These are phyloP conservation scores for Periconia sp. DNA, from an alignment of 2,329 filamentous ascomycete genomes.

Conservation along the genomic window DNA sequence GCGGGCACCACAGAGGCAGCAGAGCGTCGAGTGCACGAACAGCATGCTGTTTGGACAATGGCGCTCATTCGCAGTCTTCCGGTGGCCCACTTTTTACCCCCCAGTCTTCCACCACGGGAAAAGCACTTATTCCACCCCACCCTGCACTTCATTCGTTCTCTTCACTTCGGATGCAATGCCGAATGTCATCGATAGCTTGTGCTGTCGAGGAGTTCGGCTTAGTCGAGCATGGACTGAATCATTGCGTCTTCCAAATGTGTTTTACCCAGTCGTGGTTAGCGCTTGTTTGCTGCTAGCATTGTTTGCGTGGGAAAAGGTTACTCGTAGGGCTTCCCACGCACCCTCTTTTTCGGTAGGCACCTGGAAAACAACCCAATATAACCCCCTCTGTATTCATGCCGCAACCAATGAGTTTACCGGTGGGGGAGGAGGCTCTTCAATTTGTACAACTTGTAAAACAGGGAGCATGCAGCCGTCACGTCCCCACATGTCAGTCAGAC, in stretches of 20 bases:
- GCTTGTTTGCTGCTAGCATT: constrained; percentile 10
- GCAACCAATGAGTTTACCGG: too few relatives aligned
- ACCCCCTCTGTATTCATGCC: neutral
- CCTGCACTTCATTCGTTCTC: neutral
- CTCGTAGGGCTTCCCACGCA: neutral
- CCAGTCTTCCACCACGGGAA: neutral
- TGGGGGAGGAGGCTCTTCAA: too few relatives aligned
- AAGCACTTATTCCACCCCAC: neutral
- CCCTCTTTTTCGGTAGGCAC: neutral
- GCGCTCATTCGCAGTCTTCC: neutral
- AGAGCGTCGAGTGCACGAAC: neutral
- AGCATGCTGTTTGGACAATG: neutral
- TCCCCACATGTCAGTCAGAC: too few relatives aligned
- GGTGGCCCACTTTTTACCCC: neutral
- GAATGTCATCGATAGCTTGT: neutral
- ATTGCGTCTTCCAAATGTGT: neutral
- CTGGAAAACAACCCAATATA: neutral
- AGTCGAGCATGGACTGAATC: neutral
- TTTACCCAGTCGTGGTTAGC: neutral
- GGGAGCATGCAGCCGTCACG: too few relatives aligned
- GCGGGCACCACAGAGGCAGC: neutral
- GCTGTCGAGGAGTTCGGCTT: neutral
- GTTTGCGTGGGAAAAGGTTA: constrained; percentile 12
- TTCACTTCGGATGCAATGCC: neutral
- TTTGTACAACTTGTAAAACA: too few relatives aligned